Base-by-base conservation (phyloP, 805 yeast species). In the Saccharomycopsis babjevae region DNA sequence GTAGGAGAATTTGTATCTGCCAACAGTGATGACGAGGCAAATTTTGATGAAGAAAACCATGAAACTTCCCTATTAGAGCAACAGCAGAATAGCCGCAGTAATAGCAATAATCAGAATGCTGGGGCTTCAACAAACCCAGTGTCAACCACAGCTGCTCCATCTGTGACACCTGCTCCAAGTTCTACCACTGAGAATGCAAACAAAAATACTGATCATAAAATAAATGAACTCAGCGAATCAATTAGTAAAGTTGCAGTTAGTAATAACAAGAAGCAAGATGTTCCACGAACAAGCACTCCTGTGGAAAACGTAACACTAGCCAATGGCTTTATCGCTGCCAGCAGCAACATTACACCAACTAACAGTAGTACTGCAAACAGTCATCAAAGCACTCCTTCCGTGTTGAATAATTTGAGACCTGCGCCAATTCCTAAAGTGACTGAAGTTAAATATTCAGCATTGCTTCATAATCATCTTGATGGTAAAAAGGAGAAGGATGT, bases 391-490 rank as follows among this genome's bases (percentile, higher is more conserved):
- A 43, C 66, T 36, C 56, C 67, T 2, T 54, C 61, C 13, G 57
- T 67, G 28, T 59, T 65, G 39, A 67, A 66, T 30, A 70, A 67
- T 52, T 61, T 81, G 64, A 81, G 80, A 67, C 86, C 86, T 0
- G 84, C 86, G 1, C 72, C 81, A 2, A 74, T 80, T 5, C 86
- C 85, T 13, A 70, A 78, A 1, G 78, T 83, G 8, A 75, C 79
- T 8, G 83, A 79, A 56, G 70, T 83, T 59, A 82, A 82, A 67
- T 83, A 84, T 76, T 76, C 85, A 0, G 73, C 83, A 1, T 52
- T 63, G 43, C 56, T 63, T 50, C 70, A 68, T 25, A 68, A 63
- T 30, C 56, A 46, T 22, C 30, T 46, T 46, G 52, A 46, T 46
- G 52, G 52, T 22, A 46, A 28, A 50, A 59, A 4, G 58, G 52